These are phyloP conservation scores for Cordyceps cicadae DNA, from an alignment of 2,329 filamentous ascomycete genomes.

Conservation along the genomic window DNA sequence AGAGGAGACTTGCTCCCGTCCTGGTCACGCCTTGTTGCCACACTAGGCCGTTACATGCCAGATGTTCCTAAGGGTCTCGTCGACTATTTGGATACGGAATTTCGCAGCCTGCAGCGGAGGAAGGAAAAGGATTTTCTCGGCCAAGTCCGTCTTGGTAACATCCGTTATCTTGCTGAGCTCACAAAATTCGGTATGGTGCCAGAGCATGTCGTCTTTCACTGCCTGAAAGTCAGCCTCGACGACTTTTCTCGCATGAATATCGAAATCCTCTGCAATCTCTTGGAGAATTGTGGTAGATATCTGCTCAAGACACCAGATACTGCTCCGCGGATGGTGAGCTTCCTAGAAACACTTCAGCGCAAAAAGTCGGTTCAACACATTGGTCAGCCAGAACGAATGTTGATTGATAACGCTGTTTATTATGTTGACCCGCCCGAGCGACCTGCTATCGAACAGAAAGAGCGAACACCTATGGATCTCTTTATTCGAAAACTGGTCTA, in stretches of 20 bases:
- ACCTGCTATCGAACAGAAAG: slow-evolving; percentile 91
- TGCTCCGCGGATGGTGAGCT: slow-evolving; percentile 83
- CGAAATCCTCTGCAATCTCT: slow-evolving; percentile 90
- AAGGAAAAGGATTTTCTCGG: slow-evolving; percentile 97
- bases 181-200: slow-evolving; percentile 98
- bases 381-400: slow-evolving; percentile 91
- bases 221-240: slow-evolving; percentile 91
- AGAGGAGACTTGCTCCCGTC: slow-evolving; percentile 82
- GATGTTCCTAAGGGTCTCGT: slow-evolving; percentile 91
- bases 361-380: slow-evolving; percentile 96
- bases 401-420: slow-evolving; percentile 96
- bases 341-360: slow-evolving; percentile 86
- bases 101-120: slow-evolving; percentile 88
- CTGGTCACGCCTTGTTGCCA: slow-evolving; percentile 89
- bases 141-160: slow-evolving; percentile 86
- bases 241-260: slow-evolving; percentile 99
- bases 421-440: slow-evolving; percentile 94
- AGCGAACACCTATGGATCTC: slow-evolving; percentile 84
- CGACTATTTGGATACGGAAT: slow-evolving; percentile 89
- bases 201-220: slow-evolving; percentile 98
- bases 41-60: slow-evolving; percentile 84
- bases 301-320: slow-evolving; percentile 88
- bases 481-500: slow-evolving; percentile 93
- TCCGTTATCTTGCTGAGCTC: slow-evolving; percentile 93
- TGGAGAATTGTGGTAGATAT: slow-evolving; percentile 95